Conservation (phyloP, 2,329 filamentous ascomycete genomes). For the Colletotrichum spaethianum region DNA sequence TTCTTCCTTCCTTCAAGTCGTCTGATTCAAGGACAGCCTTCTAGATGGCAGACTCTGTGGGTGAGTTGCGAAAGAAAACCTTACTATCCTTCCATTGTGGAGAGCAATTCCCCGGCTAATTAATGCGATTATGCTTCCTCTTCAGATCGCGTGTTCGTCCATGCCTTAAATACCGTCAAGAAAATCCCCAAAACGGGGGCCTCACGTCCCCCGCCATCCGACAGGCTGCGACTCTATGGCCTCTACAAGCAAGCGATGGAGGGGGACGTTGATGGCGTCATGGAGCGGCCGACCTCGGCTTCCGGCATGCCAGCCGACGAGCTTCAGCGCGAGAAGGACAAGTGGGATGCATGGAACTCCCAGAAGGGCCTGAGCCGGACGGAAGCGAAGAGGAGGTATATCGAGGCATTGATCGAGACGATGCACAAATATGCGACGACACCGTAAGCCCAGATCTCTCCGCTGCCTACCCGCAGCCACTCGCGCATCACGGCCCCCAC, state of each 20-base stretch:
- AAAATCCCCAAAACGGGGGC: slow-evolving; percentile 96
- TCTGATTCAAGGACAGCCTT: slow-evolving; percentile 25
- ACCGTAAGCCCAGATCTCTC: slow-evolving; percentile 64
- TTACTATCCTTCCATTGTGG: slow-evolving; percentile 44
- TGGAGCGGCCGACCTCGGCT: slow-evolving; percentile 80
- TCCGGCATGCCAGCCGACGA: slow-evolving; percentile 66
- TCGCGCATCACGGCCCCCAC: slow-evolving; percentile 16
- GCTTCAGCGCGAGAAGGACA: slow-evolving; percentile 71
- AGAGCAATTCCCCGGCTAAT: slow-evolving; percentile 41
- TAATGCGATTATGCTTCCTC: slow-evolving; percentile 36
- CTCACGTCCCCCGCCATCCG: slow-evolving; percentile 85
- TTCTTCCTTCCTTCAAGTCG: slow-evolving; percentile 7
- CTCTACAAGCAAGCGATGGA: slow-evolving; percentile 99
- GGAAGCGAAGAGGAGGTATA: slow-evolving; percentile 94
- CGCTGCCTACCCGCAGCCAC: neutral
- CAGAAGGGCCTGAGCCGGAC: slow-evolving; percentile 88
- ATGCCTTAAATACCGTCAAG: slow-evolving; percentile 98
- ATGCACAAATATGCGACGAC: slow-evolving; percentile 98
- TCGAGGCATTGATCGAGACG: slow-evolving; percentile 93
- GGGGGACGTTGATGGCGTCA: slow-evolving; percentile 94
- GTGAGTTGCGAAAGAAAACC: slow-evolving; percentile 47
- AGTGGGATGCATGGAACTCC: slow-evolving; percentile 96
- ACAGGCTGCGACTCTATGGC: slow-evolving; percentile 94
- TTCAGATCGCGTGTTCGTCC: slow-evolving; percentile 96
- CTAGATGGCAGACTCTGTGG: slow-evolving; percentile 57